Percentiles rank a stretch among this genome's conserved stretches.
phyloP scores from a whole-genome alignment of 495 filamentous ascomycete species.

The Penicillium canariense region DNA sequence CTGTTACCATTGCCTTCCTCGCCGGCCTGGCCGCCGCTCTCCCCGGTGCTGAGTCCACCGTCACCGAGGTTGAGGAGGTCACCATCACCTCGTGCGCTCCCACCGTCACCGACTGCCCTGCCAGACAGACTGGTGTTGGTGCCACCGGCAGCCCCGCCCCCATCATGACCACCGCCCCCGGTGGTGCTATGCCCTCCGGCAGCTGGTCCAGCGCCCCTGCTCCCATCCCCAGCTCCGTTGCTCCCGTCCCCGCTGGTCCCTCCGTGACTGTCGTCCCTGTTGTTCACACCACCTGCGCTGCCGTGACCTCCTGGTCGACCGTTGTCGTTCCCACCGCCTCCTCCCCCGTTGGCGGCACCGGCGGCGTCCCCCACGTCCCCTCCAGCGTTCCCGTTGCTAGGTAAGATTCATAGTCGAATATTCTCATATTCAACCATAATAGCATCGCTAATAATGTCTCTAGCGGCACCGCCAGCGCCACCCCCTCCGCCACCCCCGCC shows the following conservation, averaged over 20 bases:
- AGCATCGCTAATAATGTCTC: not conserved
- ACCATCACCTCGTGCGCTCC: constrained; percentile 61
- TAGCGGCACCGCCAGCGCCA: constrained; percentile 14
- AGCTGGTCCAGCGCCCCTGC: constrained; percentile 9
- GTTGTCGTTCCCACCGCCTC: constrained; percentile 25
- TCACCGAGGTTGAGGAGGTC: constrained; percentile 54
- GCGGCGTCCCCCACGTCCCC: constrained; percentile 32
- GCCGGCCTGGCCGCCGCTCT: constrained; percentile 46
- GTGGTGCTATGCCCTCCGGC: constrained; percentile 19
- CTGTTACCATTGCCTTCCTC: constrained; percentile 49
- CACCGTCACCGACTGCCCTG: constrained; percentile 59
- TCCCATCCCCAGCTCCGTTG: not conserved
- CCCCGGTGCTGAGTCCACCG: constrained; percentile 39
- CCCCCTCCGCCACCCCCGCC: constrained; percentile 31
- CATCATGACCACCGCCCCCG: constrained; percentile 13
- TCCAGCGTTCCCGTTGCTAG: constrained; percentile 5
- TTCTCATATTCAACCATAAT: not conserved
- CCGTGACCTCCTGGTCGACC: constrained; percentile 7
- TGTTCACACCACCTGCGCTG: constrained; percentile 5
- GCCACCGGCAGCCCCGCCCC: constrained; percentile 20
- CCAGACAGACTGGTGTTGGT: constrained; percentile 5
- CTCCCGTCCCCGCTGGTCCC: constrained; percentile 17
- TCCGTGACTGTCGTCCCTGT: constrained; percentile 8
- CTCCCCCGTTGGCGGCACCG: constrained; percentile 24
- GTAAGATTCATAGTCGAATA: constrained; percentile 6